phyloP scores from a whole-genome alignment of 805 yeast genomes.

The Brettanomyces custersianus region DNA sequence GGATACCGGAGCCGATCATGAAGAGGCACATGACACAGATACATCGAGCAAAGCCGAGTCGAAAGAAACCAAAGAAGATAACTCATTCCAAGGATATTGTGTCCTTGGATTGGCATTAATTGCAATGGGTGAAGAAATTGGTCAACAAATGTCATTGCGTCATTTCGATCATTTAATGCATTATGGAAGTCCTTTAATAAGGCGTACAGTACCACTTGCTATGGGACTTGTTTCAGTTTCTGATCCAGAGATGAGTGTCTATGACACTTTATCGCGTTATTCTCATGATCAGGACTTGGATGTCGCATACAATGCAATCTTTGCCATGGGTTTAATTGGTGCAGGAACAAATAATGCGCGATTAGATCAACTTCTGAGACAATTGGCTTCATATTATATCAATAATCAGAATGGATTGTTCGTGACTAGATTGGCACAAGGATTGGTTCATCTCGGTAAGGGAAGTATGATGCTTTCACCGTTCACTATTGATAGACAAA shows the following conservation, averaged over 20 bases:
- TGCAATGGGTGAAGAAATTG: conserved; percentile 97
- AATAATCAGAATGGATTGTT: conserved; percentile 86
- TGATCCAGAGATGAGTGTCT: conserved; percentile 93
- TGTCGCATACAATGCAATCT: conserved; percentile 90
- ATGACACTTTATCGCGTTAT: conserved; percentile 90
- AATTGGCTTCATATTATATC: conserved; percentile 85
- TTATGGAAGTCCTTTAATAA: conserved; percentile 85
- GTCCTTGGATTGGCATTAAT: conserved; percentile 91
- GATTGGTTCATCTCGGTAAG: conserved; percentile 89
- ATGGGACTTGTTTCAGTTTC: conserved; percentile 92
- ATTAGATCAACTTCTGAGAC: conserved; percentile 90
- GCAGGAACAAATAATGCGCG: conserved; percentile 99
- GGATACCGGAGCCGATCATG: conserved; percentile 16
- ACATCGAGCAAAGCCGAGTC: conserved; percentile 21
- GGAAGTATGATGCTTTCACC: conserved; percentile 89
- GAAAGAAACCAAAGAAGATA: conserved; percentile 33
- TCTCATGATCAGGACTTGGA: conserved; percentile 93
- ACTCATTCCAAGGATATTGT: conserved; percentile 72
- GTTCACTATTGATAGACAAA: conserved; percentile 80
- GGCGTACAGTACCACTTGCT: conserved; percentile 95
- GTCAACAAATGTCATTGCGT: conserved; percentile 94
- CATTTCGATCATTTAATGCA: conserved; percentile 98
- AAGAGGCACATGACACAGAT: conserved; percentile 19
- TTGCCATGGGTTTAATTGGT: conserved; percentile 96
- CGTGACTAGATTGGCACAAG: conserved; percentile 92